Evolutionary conservation across 1,139 yeast genomes (phyloP), one percentile per base, ranked within the genome.

Genomic region (Candida sojae): DNA sequence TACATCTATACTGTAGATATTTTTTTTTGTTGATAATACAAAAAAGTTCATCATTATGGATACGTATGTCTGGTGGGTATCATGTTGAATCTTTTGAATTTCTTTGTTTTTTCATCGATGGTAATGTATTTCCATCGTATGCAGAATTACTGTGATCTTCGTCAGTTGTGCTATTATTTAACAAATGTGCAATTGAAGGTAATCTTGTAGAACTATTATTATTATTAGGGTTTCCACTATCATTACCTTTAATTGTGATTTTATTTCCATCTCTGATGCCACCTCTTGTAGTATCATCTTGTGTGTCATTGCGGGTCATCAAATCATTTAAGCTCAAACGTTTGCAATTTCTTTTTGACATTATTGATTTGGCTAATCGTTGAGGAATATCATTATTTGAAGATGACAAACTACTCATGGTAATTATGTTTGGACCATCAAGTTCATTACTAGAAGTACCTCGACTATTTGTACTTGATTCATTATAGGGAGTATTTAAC

Each of bases 141-240:
- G 40, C 34, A 32, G 45, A 43, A 35, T 42, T 42, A 17, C 21
- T 17, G 21, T 17, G 21, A 17, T 17, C 21, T 17, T 17, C 21
- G 21, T 17, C 21, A 17, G 21, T 17, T 17, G 21, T 17, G 23
- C 39, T 39, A 13, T 49, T 39, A 23, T 42, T 34, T 6, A 53
- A 43, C 11, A 53, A 42, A 26, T 50, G 55, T 5, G 55, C 48
- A 26, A 53, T 53, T 10, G 54, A 46, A 10, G 56, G 56, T 32
- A 53, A 44, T 37, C 49, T 50, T 11, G 48, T 33, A 30, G 42
- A 23, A 5, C 21, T 17, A 21, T 31, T 13, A 31, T 41, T 33
- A 33, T 38, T 11, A 23, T 35, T 28, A 17, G 10, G 17, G 17
- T 31, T 31, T 30, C 11, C 32, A 9, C 9, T 30, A 34, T 46